Evolutionary conservation across 352 stramenopile species (phyloP).

Genomic region (Proteromonas lacertae): DNA sequence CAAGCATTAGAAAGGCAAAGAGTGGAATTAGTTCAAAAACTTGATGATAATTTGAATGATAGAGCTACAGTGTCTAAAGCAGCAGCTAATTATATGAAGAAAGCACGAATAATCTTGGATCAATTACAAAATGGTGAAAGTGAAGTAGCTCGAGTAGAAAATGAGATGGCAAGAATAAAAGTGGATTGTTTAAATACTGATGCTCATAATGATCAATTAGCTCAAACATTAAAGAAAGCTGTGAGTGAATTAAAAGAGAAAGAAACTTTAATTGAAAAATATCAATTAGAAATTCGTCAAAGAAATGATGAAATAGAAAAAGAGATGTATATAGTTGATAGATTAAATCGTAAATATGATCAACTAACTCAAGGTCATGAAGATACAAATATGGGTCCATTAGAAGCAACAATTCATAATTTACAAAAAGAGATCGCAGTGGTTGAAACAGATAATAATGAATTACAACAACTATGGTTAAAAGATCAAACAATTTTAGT

Average conservation of each 20-base stretch:
- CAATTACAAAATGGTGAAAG: conserved; percentile 41
- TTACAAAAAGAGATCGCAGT: conserved; percentile 38
- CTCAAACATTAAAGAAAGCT: conserved; percentile 30
- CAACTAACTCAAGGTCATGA: conserved; percentile 66
- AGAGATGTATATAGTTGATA: conserved; percentile 51
- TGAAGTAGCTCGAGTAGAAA: conserved; percentile 40
- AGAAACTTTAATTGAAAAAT: conserved; percentile 44
- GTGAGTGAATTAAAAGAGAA: conserved; percentile 38
- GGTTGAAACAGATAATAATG: conserved; percentile 21
- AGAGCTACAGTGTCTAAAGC: conserved; percentile 47
- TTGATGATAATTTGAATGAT: conserved; percentile 30
- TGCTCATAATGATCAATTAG: conserved; percentile 36
- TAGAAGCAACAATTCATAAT: conserved; percentile 65
- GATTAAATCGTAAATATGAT: too few species aligned
- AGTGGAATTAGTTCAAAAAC: conserved; percentile 39
- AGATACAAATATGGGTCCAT: conserved; percentile 39
- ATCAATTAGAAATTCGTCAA: conserved; percentile 60
- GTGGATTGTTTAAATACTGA: conserved; percentile 61
- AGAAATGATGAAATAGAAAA: conserved; percentile 77
- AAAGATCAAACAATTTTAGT: conserved; percentile 48
- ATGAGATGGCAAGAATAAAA: conserved; percentile 52
- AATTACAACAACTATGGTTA: conserved; percentile 53
- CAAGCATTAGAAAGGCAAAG: conserved; percentile 43
- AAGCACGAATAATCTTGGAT: conserved; percentile 16
- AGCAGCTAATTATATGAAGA: conserved; percentile 35